Percentiles rank a stretch among this genome's conserved stretches.
phyloP scores from a whole-genome alignment of 768 basidiomycete genomes.

The Leccinum barrowsii region DNA sequence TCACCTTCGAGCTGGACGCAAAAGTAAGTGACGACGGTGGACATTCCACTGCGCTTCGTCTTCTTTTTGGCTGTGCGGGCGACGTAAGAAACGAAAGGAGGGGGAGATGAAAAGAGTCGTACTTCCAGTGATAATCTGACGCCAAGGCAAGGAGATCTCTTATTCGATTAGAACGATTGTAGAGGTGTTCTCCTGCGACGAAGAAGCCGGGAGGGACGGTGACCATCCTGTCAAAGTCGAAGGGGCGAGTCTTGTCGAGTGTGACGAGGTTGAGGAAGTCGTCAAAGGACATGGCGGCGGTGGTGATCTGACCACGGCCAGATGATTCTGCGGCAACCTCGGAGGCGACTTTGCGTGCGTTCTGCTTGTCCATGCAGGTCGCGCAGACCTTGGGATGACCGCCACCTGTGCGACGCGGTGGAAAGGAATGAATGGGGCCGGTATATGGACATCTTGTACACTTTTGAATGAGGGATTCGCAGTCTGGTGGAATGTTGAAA shows the following conservation, averaged over 20 bases:
- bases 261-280: conserved; percentile 33
- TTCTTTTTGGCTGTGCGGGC: conserved; percentile 29
- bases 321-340: conserved; percentile 28
- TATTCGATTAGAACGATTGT: conserved; percentile 35
- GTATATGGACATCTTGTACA: conserved; percentile 32
- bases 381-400: conserved; percentile 33
- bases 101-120: neutral
- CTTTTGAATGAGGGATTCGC: conserved; percentile 24
- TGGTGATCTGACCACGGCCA: conserved; percentile 33
- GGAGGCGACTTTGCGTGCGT: conserved; percentile 31
- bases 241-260: conserved; percentile 30
- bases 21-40: conserved; percentile 35
- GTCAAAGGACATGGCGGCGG: conserved; percentile 33
- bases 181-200: conserved; percentile 31
- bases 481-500: conserved; percentile 19
- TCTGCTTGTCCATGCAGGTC: conserved; percentile 33
- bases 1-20: conserved; percentile 34
- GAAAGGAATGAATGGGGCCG: conserved; percentile 26
- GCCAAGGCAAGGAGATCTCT: conserved; percentile 33
- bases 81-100: neutral
- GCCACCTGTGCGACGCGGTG: conserved; percentile 28
- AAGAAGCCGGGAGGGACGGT: conserved; percentile 31
- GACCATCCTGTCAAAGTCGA: conserved; percentile 36
- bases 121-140: conserved; percentile 36
- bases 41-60: conserved; percentile 34